Conservation (phyloP, 805 yeast genomes). For the Spathaspora sp. region DNA sequence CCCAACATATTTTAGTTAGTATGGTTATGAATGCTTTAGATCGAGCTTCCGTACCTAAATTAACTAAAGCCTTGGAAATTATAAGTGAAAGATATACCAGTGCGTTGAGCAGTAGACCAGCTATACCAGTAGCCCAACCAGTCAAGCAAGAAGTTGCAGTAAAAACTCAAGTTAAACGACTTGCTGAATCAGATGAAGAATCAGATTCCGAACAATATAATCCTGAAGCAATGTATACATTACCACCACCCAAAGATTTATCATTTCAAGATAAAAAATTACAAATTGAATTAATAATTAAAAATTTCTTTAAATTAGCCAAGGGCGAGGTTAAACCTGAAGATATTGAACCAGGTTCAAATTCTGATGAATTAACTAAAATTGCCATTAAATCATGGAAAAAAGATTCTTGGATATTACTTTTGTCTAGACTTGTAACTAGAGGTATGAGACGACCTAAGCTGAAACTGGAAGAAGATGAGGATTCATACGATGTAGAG, state of each 20-base stretch:
- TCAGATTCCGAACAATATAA: constrained; percentile 30
- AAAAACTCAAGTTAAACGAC: not conserved
- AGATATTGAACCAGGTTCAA: constrained; percentile 4
- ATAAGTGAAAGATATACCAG: constrained; percentile 62
- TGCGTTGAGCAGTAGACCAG: constrained; percentile 12
- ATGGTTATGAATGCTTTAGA: constrained; percentile 67
- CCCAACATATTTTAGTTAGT: constrained; percentile 57
- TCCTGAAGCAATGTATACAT: constrained; percentile 42
- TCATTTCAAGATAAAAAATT: constrained; percentile 52
- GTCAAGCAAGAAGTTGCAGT: not conserved
- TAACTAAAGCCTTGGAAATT: constrained; percentile 67
- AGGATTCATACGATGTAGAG: constrained; percentile 6
- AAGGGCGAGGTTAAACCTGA: constrained; percentile 15
- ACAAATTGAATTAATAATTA: constrained; percentile 55
- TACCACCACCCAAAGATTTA: constrained; percentile 57
- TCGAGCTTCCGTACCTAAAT: constrained; percentile 46
- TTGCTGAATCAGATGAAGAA: constrained; percentile 24
- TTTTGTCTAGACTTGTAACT: constrained; percentile 75
- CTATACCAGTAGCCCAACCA: not conserved
- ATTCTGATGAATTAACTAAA: constrained; percentile 52
- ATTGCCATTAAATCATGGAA: constrained; percentile 50
- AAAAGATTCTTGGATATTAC: constrained; percentile 69
- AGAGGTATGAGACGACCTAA: constrained; percentile 58
- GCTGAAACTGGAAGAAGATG: constrained; percentile 6
- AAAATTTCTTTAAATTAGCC: constrained; percentile 53